Percentiles rank a stretch among this genome's conserved stretches.
Conservation (phyloP, 1,284 basidiomycete species). For the Xerocomus minutiporus region DNA sequence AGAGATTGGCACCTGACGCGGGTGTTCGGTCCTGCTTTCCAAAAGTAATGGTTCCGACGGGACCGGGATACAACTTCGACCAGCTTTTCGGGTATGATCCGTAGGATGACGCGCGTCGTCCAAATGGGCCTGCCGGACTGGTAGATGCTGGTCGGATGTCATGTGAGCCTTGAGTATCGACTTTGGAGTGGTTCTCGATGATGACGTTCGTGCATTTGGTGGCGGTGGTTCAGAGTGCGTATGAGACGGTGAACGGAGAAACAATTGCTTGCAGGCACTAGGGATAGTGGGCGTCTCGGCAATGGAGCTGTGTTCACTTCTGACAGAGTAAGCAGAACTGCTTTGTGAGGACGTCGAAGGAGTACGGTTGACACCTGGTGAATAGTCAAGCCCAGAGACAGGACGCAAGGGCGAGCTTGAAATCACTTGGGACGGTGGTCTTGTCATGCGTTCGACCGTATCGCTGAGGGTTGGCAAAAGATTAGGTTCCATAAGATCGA, state of each 20-base stretch:
- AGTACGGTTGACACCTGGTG: constrained; percentile 15
- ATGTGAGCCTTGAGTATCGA: constrained; percentile 27
- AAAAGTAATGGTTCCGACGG: constrained; percentile 9
- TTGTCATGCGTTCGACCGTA: constrained; percentile 68
- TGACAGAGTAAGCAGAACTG: constrained; percentile 9
- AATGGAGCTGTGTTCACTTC: constrained; percentile 1
- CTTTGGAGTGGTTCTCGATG: constrained; percentile 23
- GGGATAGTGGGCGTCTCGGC: background rate
- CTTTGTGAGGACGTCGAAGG: constrained; percentile 21
- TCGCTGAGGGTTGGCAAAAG: constrained; percentile 64
- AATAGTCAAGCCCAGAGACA: background rate
- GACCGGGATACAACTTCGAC: constrained; percentile 8
- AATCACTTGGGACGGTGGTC: constrained; percentile 36
- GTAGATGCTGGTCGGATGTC: constrained; percentile 16
- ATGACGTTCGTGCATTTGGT: constrained; percentile 6
- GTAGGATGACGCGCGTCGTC: constrained; percentile 6
- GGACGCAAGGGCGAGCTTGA: constrained; percentile 9
- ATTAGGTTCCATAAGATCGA: constrained; percentile 57
- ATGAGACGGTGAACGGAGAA: constrained; percentile 6
- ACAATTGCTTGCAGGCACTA: constrained; percentile 6
- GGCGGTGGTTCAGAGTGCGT: constrained; percentile 4
- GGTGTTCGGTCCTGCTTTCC: constrained; percentile 9
- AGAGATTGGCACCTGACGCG: constrained; percentile 7
- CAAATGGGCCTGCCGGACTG: constrained; percentile 4
- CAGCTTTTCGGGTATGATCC: constrained; percentile 13